These are phyloP conservation scores for Acephala macrosclerotiorum DNA, from an alignment of 2,329 filamentous ascomycete species.

Conservation along the genomic window DNA sequence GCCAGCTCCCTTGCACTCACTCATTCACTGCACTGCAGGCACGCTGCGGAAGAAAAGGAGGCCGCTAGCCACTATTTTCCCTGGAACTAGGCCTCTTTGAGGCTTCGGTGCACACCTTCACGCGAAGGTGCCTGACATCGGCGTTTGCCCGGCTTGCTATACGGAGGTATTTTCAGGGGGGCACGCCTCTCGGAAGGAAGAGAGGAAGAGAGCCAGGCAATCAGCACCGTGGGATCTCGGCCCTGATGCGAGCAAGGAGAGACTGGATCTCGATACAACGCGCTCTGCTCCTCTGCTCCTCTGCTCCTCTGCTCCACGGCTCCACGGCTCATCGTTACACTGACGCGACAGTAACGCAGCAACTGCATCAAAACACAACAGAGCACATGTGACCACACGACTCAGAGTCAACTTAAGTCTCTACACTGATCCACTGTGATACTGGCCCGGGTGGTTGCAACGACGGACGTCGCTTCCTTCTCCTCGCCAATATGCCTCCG, in stretches of 20 bases:
- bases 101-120: not conserved
- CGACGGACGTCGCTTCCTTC: not conserved
- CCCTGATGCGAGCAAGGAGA: not conserved
- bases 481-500: not conserved
- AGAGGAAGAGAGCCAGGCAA: not conserved
- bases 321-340: too few species aligned
- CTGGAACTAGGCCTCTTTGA: not conserved
- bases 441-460: not conserved
- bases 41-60: constrained; percentile 6
- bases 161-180: too few species aligned
- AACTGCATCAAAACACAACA: not conserved
- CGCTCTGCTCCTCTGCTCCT: too few species aligned
- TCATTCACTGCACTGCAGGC: too few species aligned
- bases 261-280: too few species aligned
- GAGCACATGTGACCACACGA: not conserved
- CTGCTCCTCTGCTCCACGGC: too few species aligned
- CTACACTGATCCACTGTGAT: constrained; percentile 2
- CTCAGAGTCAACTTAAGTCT: not conserved
- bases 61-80: not conserved
- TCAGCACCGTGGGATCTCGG: not conserved
- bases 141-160: not conserved
- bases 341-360: not conserved
- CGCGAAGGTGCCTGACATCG: not conserved
- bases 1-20: not conserved
- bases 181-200: too few species aligned